Conservation (phyloP, 1,284 basidiomycete genomes). For the Apiotrichum akiyoshidainum region DNA sequence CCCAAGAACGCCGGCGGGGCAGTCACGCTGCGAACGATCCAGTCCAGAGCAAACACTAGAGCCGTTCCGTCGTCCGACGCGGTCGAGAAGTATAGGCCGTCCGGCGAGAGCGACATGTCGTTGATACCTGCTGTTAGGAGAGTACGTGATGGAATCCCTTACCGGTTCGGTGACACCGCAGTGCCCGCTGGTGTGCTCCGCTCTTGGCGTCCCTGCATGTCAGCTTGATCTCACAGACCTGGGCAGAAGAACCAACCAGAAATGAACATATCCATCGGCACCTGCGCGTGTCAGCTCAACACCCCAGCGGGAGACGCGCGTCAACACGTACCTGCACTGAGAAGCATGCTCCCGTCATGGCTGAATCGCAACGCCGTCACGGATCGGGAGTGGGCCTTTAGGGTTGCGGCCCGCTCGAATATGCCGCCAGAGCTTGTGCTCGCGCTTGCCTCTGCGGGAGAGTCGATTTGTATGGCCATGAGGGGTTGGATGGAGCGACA, state of each 20-base stretch:
- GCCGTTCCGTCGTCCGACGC: conserved; percentile 71
- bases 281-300: conserved; percentile 20
- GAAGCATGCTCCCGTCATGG: conserved; percentile 50
- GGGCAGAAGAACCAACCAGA: conserved; percentile 28
- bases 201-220: conserved; percentile 32
- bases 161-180: conserved; percentile 38
- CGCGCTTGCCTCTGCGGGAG: not conserved
- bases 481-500: not conserved
- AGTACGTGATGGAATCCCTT: not conserved
- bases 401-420: conserved; percentile 44
- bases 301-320: not conserved
- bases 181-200: conserved; percentile 29
- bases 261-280: conserved; percentile 49
- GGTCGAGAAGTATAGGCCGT: conserved; percentile 75
- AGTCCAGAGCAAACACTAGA: conserved; percentile 14
- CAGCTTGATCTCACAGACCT: not conserved
- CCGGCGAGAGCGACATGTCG: conserved; percentile 79
- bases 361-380: conserved; percentile 54
- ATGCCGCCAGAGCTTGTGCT: conserved; percentile 2
- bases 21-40: conserved; percentile 1
- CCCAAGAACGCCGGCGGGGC: not conserved
- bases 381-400: conserved; percentile 51
- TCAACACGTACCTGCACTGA: conserved; percentile 47
- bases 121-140: conserved; percentile 62
- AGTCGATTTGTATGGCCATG: conserved; percentile 12